Evolutionary conservation across 2,329 filamentous ascomycete genomes (phyloP), one percentile per base, ranked within the genome.

Genomic region (Endoconidiophora laricicola): DNA sequence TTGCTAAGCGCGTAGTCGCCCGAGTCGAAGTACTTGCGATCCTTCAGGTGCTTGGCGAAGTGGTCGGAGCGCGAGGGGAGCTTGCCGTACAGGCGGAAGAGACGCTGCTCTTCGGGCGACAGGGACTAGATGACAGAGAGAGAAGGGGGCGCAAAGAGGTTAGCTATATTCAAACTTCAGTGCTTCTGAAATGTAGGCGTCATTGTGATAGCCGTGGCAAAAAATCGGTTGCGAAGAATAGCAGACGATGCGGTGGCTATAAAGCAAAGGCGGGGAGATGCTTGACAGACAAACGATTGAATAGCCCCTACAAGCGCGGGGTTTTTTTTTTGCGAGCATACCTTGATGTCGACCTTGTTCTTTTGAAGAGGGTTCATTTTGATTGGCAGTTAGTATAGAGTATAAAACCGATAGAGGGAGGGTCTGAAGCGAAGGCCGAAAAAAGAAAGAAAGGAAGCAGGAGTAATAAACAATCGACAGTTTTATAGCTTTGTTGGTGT

Each of bases 11-110:
- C 88, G 61, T 94, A 95, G 70, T 95, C 87, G 62, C 87, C 88
- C 54, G 84, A 91, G 71, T 95, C 87, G 67, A 95, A 95, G 71
- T 94, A 95, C 71, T 94, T 98, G 72, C 91, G 88, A 66, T 96
- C 91, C 76, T 95, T 95, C 63, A 96, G 78, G 65, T 96, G 94
- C 73, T 96, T 96, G 73, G 93, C 87, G 60, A 96, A 81, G 61
- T 95, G 78, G 66, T 95, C 90, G 66, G 88, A 93, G 66, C 91
- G 91, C 67, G 84, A 94, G 56, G 91, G 91, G 54, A 96, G 81
- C 70, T 96, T 96, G 69, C 91, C 91, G 67, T 98, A 98, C 57
- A 96, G 81, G 57, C 88, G 84, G 74, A 96, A 91, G 62, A 96
- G 81, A 56, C 86, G 85, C 69, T 95, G 88, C 74, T 98, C 91